Evolutionary conservation across 2,329 filamentous ascomycete genomes (phyloP).

Genomic region (Apiospora rasikravindrae): DNA sequence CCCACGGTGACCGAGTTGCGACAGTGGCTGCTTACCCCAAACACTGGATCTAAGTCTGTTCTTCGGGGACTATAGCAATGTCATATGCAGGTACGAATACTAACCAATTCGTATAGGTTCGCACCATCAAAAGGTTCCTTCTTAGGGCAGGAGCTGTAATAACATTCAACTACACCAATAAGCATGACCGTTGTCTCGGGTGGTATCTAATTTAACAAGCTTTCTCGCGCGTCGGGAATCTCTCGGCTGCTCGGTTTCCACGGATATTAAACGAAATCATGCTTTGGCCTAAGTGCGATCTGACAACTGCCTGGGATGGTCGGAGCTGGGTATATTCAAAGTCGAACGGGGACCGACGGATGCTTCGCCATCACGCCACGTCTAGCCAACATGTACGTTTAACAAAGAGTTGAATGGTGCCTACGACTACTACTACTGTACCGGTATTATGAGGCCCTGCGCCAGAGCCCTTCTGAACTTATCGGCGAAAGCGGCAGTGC

Average conservation of each 20-base stretch:
- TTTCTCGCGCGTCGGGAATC: conserved; percentile 10
- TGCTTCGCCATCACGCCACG: not conserved
- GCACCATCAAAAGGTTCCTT: not conserved
- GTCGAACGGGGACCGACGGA: not conserved
- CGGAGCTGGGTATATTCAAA: not conserved
- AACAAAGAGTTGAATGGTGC: not conserved
- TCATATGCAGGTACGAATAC: conserved; percentile 1
- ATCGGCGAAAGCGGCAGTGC: conserved; percentile 58
- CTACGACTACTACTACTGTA: conserved; percentile 27
- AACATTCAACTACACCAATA: conserved; percentile 2
- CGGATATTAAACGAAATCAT: not conserved
- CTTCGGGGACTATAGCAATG: not conserved
- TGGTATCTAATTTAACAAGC: conserved; percentile 5
- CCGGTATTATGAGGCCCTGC: conserved; percentile 35
- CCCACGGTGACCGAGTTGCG: not conserved
- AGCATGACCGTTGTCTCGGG: conserved; percentile 5
- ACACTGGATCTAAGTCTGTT: not conserved
- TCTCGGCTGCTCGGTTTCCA: conserved; percentile 9
- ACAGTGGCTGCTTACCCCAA: conserved; percentile 5
- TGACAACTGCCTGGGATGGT: not conserved
- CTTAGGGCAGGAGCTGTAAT: not conserved
- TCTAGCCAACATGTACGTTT: not conserved
- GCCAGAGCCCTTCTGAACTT: conserved; percentile 56
- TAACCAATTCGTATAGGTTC: not conserved
- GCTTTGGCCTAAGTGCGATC: not conserved